These are phyloP conservation scores for Sistotremastrum suecicum DNA, from an alignment of 768 basidiomycete genomes.

Conservation along the genomic window DNA sequence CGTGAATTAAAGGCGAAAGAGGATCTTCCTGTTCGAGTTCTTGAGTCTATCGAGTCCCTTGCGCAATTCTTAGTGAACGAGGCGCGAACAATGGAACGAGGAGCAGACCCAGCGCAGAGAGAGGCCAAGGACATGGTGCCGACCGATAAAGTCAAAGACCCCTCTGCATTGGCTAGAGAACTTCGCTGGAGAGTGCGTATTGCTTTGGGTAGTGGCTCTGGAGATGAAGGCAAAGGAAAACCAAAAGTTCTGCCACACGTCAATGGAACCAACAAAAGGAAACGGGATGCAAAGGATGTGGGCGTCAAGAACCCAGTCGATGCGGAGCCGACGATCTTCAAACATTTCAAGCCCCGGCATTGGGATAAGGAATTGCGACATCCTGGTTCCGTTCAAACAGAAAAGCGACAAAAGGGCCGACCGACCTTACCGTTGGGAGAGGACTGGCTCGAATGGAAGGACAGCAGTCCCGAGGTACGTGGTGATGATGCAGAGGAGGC, in stretches of 20 bases:
- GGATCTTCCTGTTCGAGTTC: slow-evolving; percentile 41
- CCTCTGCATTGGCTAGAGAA: slow-evolving; percentile 68
- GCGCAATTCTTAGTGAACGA: slow-evolving; percentile 73
- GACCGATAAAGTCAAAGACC: slow-evolving; percentile 67
- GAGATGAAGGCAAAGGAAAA: slow-evolving; percentile 39
- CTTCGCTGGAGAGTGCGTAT: slow-evolving; percentile 69
- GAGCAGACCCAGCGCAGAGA: slow-evolving; percentile 54
- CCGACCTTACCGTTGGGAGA: slow-evolving; percentile 35
- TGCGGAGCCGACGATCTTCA: slow-evolving; percentile 25
- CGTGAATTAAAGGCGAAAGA: slow-evolving; percentile 51
- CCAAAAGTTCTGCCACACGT: slow-evolving; percentile 14
- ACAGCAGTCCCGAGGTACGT: slow-evolving; percentile 4
- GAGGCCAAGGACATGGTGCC: slow-evolving; percentile 76
- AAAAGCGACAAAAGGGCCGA: slow-evolving; percentile 18
- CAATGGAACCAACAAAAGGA: slow-evolving; percentile 18
- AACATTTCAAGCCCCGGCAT: slow-evolving; percentile 50
- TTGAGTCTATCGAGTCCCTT: slow-evolving; percentile 57
- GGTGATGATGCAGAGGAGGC: slow-evolving; percentile 15
- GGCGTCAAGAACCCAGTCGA: slow-evolving; percentile 8
- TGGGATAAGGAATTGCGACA: slow-evolving; percentile 40
- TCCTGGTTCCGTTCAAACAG: not conserved
- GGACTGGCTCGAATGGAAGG: slow-evolving; percentile 14
- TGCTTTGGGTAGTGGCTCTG: slow-evolving; percentile 47
- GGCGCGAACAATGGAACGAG: slow-evolving; percentile 54
- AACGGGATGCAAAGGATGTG: slow-evolving; percentile 9